Evolutionary conservation across 2,329 filamentous ascomycete genomes (phyloP), one percentile per base, ranked within the genome.

Genomic region (Falciphora oryzae): DNA sequence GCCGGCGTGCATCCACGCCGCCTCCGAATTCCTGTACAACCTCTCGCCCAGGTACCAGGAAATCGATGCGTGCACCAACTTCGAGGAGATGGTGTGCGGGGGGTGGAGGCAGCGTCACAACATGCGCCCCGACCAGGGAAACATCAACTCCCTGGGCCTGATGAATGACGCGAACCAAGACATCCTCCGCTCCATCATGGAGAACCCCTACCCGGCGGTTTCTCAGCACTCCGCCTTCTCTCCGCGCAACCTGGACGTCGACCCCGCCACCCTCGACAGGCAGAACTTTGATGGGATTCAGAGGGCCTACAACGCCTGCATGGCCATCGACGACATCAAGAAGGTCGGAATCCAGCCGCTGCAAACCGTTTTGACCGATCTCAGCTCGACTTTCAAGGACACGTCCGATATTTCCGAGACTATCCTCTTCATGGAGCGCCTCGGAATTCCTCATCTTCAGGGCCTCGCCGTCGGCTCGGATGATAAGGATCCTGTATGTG

Each of bases 31-130:
- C 56, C 78, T 89, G 11, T 83, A 85, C 67, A 88, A 86, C 66
- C 75, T 89, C 18, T 83, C 85, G 22, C 83, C 86, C 10, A 77
- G 71, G 64, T 87, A 89, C 73, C 78, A 83, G 66, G 74, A 84
- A 2, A 77, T 91, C 56, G 87, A 91, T 71, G 84, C 89, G 1
- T 92, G 89, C 69, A 82, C 79, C n/a, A 76, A 90, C 70, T 92
- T 92, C 66, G 86, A 90, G 66, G 79, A 87, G 71, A 81, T 87
- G 65, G 86, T 86, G 27, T 91, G 89, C 69, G 87, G 86, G 64
- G 88, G 88, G 14, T 91, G 88, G 83, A 79, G 82, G 63, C 79
- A 85, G 28, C 80, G 78, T 13, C 84, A 90, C 75, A 87, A 90
- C 69, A 81, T 91, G 65, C 83, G 88, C 3, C 77, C 85, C 4